Base-by-base conservation (phyloP, 306 rosid species). In the Glycine soja region DNA sequence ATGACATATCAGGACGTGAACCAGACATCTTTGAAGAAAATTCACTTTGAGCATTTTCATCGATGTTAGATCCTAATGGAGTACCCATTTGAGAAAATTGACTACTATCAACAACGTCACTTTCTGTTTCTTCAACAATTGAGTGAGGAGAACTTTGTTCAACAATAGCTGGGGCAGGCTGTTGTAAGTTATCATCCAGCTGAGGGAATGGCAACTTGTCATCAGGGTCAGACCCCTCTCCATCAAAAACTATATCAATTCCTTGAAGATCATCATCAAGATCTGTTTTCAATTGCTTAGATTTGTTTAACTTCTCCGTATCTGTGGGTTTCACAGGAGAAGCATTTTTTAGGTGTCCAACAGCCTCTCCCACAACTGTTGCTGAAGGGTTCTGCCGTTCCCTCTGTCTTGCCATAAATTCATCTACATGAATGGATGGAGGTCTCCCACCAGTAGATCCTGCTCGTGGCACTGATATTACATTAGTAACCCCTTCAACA, bases 351-450 rank as follows among this genome's bases (percentile, higher is more conserved):
- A 72, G 81, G 71, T 85, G 97, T 36, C 85, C 87, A 45, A 83
- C 75, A 7, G 87, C 90, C 79, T 92, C 99, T 62, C 94, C 96
- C 69, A 87, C 97, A 46, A 93, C 88, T 10, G 94, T 69, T 58
- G 87, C 90, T 68, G 85, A 82, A 62, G 97, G 88, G 86, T 90
- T 93, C 86, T 93, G 98, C 66, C 99, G 98, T 80, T 93, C 99
- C 92, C 99, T 95, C 82, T 93, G 94, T 83, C 98, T 88, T 58
- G 99, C 99, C 98, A 91, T 92, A 86, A 93, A 95, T 84, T 95
- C 98, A 85, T 95, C 99, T 75, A 95, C 99, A 50, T 95, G 99
- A 80, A 95, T 95, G 52, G 99, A 95, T 75, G 99, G 99, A 76
- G 98, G 93, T 86, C 99, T 88, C 78, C 99, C 99, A 84, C 99